Percentiles rank a stretch among this genome's conserved stretches.
Evolutionary conservation across 306 rosid genomes (phyloP).

Genomic region (Trifolium dubium): DNA sequence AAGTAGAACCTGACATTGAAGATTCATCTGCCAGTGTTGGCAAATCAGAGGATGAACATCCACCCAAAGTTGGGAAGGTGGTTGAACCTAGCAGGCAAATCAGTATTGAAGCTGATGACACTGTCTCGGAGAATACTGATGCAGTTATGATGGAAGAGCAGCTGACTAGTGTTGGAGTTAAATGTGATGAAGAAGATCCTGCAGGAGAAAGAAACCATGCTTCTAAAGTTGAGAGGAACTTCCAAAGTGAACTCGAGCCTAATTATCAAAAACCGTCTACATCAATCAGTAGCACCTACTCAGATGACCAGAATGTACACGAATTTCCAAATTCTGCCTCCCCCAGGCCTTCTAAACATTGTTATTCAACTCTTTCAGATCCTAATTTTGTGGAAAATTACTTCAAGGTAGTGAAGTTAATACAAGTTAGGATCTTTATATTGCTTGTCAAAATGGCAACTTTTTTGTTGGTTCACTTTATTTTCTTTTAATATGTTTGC

Average conservation of each 20-base stretch:
- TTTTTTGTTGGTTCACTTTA: conserved; percentile 23
- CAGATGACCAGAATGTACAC: conserved; percentile 41
- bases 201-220: conserved; percentile 47
- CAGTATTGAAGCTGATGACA: conserved; percentile 47
- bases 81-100: conserved; percentile 39
- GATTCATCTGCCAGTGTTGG: conserved; percentile 46
- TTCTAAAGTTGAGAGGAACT: conserved; percentile 42
- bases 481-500: conserved; percentile 3
- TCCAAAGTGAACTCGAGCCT: conserved; percentile 45
- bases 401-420: conserved; percentile 73
- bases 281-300: conserved; percentile 48
- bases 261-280: conserved; percentile 49
- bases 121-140: conserved; percentile 42
- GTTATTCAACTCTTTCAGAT: conserved; percentile 75
- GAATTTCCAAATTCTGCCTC: conserved; percentile 48
- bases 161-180: conserved; percentile 44
- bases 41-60: conserved; percentile 47
- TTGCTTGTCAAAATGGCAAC: conserved; percentile 28
- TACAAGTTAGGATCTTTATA: conserved; percentile 20
- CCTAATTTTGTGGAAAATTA: conserved; percentile 90
- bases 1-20: conserved; percentile 51
- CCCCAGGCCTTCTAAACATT: conserved; percentile 54
- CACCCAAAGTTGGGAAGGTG: conserved; percentile 44
- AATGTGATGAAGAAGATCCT: conserved; percentile 41
- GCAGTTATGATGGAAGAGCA: conserved; percentile 44